Conservation (phyloP, 2,329 filamentous ascomycete genomes). For the Arthroderma sp. region DNA sequence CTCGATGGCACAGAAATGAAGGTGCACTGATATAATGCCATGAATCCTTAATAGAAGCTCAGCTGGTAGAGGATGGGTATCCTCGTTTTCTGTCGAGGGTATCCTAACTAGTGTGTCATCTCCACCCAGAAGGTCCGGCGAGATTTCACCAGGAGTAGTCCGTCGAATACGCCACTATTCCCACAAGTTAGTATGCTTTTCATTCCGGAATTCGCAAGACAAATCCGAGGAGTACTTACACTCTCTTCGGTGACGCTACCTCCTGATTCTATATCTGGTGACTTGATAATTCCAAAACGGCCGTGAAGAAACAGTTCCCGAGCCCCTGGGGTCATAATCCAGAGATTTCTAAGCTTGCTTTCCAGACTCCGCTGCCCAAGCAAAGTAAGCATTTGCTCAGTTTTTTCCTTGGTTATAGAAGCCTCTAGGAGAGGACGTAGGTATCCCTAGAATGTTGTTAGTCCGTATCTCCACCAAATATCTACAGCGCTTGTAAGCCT, state of each 20-base stretch:
- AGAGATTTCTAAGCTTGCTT: slow-evolving; percentile 6
- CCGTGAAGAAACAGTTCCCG: slow-evolving; percentile 1
- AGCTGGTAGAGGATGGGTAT: slow-evolving; percentile 4
- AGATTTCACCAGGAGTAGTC: neutral
- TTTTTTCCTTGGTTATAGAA: neutral
- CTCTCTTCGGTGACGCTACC: neutral
- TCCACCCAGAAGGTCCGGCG: neutral
- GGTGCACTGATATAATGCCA: neutral
- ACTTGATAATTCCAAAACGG: slow-evolving; percentile 4
- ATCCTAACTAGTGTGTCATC: neutral
- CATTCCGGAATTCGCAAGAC: neutral
- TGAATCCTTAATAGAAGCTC: slow-evolving; percentile 1
- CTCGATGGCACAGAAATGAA: slow-evolving; percentile 1
- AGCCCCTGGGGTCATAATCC: slow-evolving; percentile 3
- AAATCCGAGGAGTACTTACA: slow-evolving; percentile 1
- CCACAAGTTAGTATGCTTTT: neutral
- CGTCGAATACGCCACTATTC: slow-evolving; percentile 3
- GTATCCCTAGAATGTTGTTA: slow-evolving; percentile 3
- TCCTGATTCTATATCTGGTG: neutral
- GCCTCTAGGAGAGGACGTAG: slow-evolving; percentile 7
- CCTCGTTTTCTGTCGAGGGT: slow-evolving; percentile 2
- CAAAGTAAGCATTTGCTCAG: slow-evolving; percentile 4
- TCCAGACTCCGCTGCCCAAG: neutral
- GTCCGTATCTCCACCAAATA: neutral
- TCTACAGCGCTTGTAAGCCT: neutral